A percentile compares a stretch with the other conserved stretches of the same genome.
phyloP scores from a whole-genome alignment of 257 asterid species.

The Fraxinus excelsior region DNA sequence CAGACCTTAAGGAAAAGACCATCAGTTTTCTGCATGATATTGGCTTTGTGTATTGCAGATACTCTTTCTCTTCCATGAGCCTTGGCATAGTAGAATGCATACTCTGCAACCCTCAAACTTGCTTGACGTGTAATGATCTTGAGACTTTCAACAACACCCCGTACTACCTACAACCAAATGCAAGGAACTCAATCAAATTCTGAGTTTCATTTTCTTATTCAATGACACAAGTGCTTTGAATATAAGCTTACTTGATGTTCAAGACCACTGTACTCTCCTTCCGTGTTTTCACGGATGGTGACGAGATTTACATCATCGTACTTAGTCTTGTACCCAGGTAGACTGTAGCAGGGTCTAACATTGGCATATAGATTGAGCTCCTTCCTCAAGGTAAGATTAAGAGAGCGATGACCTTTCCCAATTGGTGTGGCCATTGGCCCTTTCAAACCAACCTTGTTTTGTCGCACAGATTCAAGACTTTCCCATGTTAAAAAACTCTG shows the following conservation, averaged over 20 bases:
- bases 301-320: constrained; percentile 88
- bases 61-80: constrained; percentile 89
- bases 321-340: constrained; percentile 93
- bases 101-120: constrained; percentile 93
- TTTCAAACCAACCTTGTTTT: constrained; percentile 84
- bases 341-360: constrained; percentile 94
- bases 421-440: constrained; percentile 99
- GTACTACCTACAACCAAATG: constrained; percentile 65
- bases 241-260: constrained; percentile 47
- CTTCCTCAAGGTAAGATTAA: constrained; percentile 92
- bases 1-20: constrained; percentile 96
- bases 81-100: constrained; percentile 94
- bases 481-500: constrained; percentile 98
- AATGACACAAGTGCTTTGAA: not conserved
- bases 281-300: constrained; percentile 67
- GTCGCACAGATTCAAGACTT: constrained; percentile 87
- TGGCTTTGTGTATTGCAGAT: constrained; percentile 97
- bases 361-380: constrained; percentile 93
- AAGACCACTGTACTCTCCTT: constrained; percentile 62
- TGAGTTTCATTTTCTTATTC: not conserved
- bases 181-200: constrained; percentile 22
- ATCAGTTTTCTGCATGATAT: constrained; percentile 98
- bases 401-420: constrained; percentile 96
- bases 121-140: constrained; percentile 97
- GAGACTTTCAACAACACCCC: constrained; percentile 97